Base-by-base conservation (phyloP, 2,329 filamentous ascomycete species). In the Cercospora beticola region DNA sequence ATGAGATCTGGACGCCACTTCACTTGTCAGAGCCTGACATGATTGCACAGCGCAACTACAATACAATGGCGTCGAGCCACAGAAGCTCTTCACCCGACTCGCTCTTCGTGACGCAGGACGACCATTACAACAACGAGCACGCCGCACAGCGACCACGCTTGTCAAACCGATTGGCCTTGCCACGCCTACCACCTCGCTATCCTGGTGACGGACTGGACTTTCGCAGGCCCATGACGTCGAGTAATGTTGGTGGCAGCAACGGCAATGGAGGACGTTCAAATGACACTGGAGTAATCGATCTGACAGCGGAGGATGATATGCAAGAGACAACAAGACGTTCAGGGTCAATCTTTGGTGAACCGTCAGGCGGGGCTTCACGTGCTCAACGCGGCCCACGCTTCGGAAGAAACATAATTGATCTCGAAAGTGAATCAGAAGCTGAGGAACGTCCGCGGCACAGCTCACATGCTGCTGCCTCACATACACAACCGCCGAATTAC, bases 201-300 rank as follows among this genome's bases (percentile, higher is more conserved):
- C 76, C 80, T 14, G 83, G 86, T n/a, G 85, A 87, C 78, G 86
- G 86, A 4, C 79, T 83, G 56, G 87, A 88, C 70, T 85, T 81
- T 70, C 80, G 86, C 68, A 80, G 85, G 68, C 87, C 87, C 1
- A 77, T 81, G 30, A 61, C 49, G 46, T 65, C 62, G 43, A 26
- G 36, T 3, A 58, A 30, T 59, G 23, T 12, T 12, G 58, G 33
- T 59, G 62, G 62, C 9, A 59, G 62, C 33, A 65, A 46, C 21
- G 40, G 31, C 52, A 43, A 33, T 26, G 18, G 43, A 1, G 16
- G 56, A 31, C 43, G 28, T 26, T 36, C 28, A 18, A 16, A 56
- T 36, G 23, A 60, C 46, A 28, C 40, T 49, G 40, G 31, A 65
- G 64, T 80, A 4, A 80, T 83, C 61, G 79, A 82, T 69, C 75